phyloP scores from a whole-genome alignment of 192 early-diverging fungal species.

The Phycomyces nitens region DNA sequence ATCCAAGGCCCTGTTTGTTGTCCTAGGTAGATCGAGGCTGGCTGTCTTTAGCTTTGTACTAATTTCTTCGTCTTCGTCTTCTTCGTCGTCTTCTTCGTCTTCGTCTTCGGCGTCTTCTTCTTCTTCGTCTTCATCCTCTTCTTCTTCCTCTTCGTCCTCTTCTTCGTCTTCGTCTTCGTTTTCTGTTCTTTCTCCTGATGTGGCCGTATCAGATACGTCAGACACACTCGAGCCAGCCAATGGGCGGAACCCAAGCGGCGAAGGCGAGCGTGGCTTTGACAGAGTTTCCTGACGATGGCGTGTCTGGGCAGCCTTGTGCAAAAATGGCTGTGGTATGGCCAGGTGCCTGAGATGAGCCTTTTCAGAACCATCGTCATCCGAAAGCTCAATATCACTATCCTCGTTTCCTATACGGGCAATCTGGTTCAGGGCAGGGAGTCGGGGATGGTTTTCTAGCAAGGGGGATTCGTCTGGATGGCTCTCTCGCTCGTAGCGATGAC shows the following conservation, averaged over 20 bases:
- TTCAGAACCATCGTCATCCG: slow-evolving; percentile 20
- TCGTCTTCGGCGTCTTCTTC: background rate
- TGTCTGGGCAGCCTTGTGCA: background rate
- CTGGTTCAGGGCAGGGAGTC: background rate
- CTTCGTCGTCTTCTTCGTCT: background rate
- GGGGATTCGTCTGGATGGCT: background rate
- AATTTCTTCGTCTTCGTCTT: background rate
- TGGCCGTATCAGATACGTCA: background rate
- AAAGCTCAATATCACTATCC: slow-evolving; percentile 36
- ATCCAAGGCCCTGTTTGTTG: background rate
- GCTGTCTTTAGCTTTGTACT: no score
- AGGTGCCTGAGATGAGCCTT: background rate
- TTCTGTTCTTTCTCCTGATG: background rate
- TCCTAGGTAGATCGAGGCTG: background rate
- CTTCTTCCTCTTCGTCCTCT: background rate
- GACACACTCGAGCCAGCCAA: background rate
- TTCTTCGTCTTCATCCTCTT: background rate
- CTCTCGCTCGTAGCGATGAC: slow-evolving; percentile 29
- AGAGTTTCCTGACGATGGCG: no score
- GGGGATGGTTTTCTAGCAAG: background rate
- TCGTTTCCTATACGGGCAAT: background rate
- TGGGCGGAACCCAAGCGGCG: background rate
- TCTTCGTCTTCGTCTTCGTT: background rate
- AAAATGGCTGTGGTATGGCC: background rate
- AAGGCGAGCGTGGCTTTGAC: slow-evolving; percentile 1